Conservation (phyloP, 768 basidiomycete genomes). For the Rhodotorula diobovata region DNA sequence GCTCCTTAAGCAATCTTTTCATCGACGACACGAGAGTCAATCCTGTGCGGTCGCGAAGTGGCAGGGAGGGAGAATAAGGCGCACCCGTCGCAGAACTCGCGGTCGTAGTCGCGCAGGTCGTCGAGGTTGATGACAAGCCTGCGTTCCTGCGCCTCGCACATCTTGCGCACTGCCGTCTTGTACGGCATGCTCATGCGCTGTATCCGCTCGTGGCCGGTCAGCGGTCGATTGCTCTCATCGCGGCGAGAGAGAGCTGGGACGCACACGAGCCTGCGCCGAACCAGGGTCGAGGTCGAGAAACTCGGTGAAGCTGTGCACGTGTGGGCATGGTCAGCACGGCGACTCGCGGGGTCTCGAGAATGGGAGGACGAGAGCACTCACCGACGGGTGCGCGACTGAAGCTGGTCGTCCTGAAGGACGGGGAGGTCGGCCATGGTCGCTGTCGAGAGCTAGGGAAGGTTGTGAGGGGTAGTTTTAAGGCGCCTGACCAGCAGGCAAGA, state of each 20-base stretch:
- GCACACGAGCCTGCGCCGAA: conserved; percentile 15
- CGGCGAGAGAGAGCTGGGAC: not conserved
- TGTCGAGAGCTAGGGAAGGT: too few relatives aligned
- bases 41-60: too few relatives aligned
- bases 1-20: conserved; percentile 76
- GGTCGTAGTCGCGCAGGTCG: conserved; percentile 86
- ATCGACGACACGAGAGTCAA: not conserved
- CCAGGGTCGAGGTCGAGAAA: conserved; percentile 36
- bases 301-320: conserved; percentile 26
- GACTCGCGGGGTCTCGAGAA: too few relatives aligned
- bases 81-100: conserved; percentile 69
- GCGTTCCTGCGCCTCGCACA: conserved; percentile 76
- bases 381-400: conserved; percentile 14
- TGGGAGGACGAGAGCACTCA: not conserved
- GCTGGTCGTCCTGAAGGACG: conserved; percentile 20
- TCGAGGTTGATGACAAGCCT: conserved; percentile 93
- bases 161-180: conserved; percentile 71
- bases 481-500: not conserved
- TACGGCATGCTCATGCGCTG: conserved; percentile 51
- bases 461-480: not conserved
- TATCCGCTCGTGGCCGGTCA: not conserved
- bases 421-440: conserved; percentile 12
- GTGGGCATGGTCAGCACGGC: not conserved
- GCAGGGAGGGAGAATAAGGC: conserved; percentile 31
- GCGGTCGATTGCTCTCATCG: not conserved